Conservation (phyloP, 768 basidiomycete species). For the Galerina marginata region DNA sequence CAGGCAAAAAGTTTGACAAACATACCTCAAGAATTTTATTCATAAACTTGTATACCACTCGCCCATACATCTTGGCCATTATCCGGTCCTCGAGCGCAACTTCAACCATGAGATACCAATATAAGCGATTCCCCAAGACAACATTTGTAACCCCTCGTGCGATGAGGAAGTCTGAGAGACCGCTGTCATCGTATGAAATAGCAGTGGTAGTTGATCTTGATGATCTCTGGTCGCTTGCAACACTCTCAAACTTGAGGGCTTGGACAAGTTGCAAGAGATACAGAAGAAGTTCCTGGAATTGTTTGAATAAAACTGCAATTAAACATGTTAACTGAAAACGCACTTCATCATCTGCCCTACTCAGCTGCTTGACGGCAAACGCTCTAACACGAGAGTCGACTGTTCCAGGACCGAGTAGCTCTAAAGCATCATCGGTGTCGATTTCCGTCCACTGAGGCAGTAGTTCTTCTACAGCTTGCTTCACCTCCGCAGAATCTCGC, state of each 20-base stretch:
- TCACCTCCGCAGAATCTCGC: conserved; percentile 95
- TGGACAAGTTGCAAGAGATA: conserved; percentile 97
- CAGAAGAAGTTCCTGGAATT: conserved; percentile 79
- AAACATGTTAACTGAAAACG: conserved; percentile 23
- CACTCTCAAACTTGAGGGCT: conserved; percentile 94
- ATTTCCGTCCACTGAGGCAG: conserved; percentile 97
- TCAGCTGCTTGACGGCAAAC: conserved; percentile 92
- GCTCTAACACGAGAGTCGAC: conserved; percentile 92
- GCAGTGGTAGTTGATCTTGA: conserved; percentile 76
- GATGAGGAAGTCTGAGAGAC: conserved; percentile 92
- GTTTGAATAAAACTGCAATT: conserved; percentile 6
- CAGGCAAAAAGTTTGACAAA: background rate
- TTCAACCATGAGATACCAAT: conserved; percentile 99
- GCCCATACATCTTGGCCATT: conserved; percentile 92
- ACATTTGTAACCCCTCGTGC: conserved; percentile 81
- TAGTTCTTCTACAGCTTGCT: conserved; percentile 96
- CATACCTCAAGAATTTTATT: conserved; percentile 84
- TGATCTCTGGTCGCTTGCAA: conserved; percentile 76
- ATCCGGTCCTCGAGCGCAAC: conserved; percentile 85
- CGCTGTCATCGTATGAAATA: conserved; percentile 89
- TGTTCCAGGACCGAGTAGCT: conserved; percentile 88
- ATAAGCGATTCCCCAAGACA: conserved; percentile 87
- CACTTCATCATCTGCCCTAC: conserved; percentile 93
- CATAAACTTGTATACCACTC: conserved; percentile 91
- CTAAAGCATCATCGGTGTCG: conserved; percentile 95